These are phyloP conservation scores for Begonia masoniana DNA, from an alignment of 306 rosid genomes.

Conservation along the genomic window DNA sequence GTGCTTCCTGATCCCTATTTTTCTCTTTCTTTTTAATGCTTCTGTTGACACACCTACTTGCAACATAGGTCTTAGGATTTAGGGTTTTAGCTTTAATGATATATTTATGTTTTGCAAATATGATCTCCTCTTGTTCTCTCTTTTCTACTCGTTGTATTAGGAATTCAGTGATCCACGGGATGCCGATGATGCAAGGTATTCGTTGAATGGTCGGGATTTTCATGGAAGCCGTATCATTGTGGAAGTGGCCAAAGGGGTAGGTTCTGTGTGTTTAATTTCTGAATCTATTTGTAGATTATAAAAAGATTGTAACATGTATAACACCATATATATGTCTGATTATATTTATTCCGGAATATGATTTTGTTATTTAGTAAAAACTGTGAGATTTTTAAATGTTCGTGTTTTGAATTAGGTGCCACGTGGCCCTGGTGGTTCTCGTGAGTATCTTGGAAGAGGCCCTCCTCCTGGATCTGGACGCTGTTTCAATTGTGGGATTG, in stretches of 20 bases:
- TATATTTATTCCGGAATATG: no score
- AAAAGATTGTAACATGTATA: no score
- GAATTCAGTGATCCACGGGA: constrained; percentile 23
- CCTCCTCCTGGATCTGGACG: constrained; percentile 41
- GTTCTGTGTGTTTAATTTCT: constrained; percentile 2
- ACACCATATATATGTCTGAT: no score
- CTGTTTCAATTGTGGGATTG: constrained; percentile 43
- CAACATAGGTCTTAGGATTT: no score
- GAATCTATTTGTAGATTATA: background rate
- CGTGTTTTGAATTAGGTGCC: constrained; percentile 17
- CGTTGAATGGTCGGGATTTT: constrained; percentile 32
- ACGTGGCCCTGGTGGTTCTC: constrained; percentile 38
- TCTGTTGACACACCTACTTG: background rate
- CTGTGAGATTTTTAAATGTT: no score
- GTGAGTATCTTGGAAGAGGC: constrained; percentile 36
- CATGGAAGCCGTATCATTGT: constrained; percentile 35
- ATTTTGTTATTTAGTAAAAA: no score
- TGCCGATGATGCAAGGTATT: constrained; percentile 41
- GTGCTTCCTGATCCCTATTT: constrained; percentile 6
- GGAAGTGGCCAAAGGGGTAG: constrained; percentile 35
- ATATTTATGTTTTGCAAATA: constrained; percentile 2
- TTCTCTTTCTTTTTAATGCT: background rate
- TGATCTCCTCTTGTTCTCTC: constrained; percentile 7
- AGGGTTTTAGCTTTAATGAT: no score
- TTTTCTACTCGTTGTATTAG: background rate